Conservation (phyloP, 2,329 filamentous ascomycete species). For the Epichloe uncinata region DNA sequence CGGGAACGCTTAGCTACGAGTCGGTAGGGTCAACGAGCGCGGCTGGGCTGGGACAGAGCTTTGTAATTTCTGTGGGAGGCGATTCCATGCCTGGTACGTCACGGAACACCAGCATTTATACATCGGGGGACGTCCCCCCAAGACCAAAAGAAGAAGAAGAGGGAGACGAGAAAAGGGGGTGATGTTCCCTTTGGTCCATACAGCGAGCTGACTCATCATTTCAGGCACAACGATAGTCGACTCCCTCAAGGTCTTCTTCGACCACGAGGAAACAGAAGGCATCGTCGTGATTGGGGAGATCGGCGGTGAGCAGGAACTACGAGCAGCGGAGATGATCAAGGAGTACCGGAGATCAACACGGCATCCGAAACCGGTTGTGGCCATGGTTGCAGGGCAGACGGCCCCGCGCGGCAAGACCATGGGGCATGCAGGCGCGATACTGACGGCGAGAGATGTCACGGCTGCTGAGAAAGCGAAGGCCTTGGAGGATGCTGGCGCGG, state of each 20-base stretch:
- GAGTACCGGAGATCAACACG: slow-evolving; percentile 44
- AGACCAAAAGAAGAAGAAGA: no score
- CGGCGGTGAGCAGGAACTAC: slow-evolving; percentile 54
- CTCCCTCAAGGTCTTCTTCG: slow-evolving; percentile 52
- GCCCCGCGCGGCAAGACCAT: slow-evolving; percentile 50
- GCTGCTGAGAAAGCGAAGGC: slow-evolving; percentile 21
- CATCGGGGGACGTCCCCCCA: no score
- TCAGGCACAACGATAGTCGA: slow-evolving; percentile 55
- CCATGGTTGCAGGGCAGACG: slow-evolving; percentile 50
- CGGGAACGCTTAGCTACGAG: slow-evolving; percentile 69
- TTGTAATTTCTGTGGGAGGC: slow-evolving; percentile 67
- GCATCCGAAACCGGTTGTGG: slow-evolving; percentile 51
- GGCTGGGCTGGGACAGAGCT: slow-evolving; percentile 62
- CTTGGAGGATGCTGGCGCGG: slow-evolving; percentile 21
- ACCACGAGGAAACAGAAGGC: slow-evolving; percentile 54
- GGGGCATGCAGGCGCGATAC: slow-evolving; percentile 60
- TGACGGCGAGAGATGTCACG: slow-evolving; percentile 17
- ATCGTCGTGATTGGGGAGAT: slow-evolving; percentile 63
- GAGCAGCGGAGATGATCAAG: slow-evolving; percentile 57
- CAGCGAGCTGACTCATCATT: background rate
- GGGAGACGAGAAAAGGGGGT: no score
- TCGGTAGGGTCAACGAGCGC: slow-evolving; percentile 61
- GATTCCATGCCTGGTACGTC: slow-evolving; percentile 51
- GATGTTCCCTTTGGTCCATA: no score
- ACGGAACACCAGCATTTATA: background rate